Base-by-base conservation (phyloP, 495 filamentous ascomycete genomes). In the Neurospora sublineolata region DNA sequence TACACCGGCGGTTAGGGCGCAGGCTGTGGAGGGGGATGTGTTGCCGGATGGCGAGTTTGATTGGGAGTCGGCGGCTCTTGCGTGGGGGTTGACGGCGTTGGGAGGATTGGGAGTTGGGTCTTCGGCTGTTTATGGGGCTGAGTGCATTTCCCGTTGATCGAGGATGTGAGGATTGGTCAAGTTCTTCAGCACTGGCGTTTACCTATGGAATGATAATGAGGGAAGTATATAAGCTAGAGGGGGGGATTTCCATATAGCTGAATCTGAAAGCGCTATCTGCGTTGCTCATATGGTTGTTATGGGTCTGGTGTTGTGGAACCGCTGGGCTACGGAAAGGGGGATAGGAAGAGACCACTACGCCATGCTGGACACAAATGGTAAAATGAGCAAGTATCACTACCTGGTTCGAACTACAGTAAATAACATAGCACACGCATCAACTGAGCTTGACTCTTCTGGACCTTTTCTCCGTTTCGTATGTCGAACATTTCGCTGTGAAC, bases 21-120 rank as follows among this genome's bases (percentile, higher is more conserved):
- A 73, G 1, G 27, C 73, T 3, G 71, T 74, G 1, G 76, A 81
- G 70, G 78, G 78, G 0, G 82, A 83, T 71, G 68, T 76, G 11
- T 18, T 80, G 3, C 78, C 77, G 16, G 75, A 75, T 4, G 74
- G 76, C 11, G 81, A 80, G 11, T 76, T 81, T 36, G 83, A 86
- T 52, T 84, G 83, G 82, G 84, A 86, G 68, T 77, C 78, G 18
- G 80, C 78, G 4, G 77, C 83, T 38, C 75, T 86, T 6, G 80
- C 82, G 6, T 85, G 83, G 83, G 80, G 80, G 3, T 69, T 84
- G 70, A 81, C 80, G 4, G 76, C 77, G 23, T 69, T 83, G 41
- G 80, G 80, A 1, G 84, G 83, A 3, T 72, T 85, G n/a, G 82
- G 82, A 1, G 71, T 76, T 9, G 82, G 80, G 7, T 78, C 75